Conservation (phyloP, 2,329 filamentous ascomycete genomes). For the Cladosporium cucumerinum region DNA sequence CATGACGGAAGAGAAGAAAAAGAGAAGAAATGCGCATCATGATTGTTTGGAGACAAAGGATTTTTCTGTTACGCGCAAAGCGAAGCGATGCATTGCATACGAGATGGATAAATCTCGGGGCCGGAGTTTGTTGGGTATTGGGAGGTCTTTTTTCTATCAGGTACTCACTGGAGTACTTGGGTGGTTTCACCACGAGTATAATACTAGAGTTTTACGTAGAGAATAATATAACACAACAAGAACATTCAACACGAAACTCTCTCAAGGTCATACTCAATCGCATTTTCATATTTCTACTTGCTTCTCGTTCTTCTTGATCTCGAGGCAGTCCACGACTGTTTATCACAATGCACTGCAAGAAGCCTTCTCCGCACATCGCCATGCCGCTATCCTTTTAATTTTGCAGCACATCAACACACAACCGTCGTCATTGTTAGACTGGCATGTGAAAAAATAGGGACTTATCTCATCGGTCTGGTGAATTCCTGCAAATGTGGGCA, state of each 20-base stretch:
- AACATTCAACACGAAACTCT: not conserved
- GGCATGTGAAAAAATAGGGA: not conserved
- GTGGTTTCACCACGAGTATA: not conserved
- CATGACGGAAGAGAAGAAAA: not conserved
- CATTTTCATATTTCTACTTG: not conserved
- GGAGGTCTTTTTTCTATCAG: not conserved
- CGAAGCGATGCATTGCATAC: constrained; percentile 9
- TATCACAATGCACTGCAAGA: not conserved
- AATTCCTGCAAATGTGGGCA: not conserved
- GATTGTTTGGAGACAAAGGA: not conserved
- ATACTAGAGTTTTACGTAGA: constrained; percentile 5
- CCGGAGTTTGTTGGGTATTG: not conserved
- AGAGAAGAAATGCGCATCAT: constrained; percentile 7
- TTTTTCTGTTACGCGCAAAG: not conserved
- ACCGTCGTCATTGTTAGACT: not conserved
- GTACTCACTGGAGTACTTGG: not conserved
- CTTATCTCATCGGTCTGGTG: not conserved
- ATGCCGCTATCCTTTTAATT: not conserved
- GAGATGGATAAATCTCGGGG: not conserved
- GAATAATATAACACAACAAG: constrained; percentile 7
- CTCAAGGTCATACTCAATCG: not conserved
- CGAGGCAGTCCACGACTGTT: not conserved
- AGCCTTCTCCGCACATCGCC: not conserved
- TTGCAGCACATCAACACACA: not conserved
- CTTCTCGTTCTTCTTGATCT: not conserved